Conservation (phyloP, 345 rosid species). For the Alliaria petiolata region DNA sequence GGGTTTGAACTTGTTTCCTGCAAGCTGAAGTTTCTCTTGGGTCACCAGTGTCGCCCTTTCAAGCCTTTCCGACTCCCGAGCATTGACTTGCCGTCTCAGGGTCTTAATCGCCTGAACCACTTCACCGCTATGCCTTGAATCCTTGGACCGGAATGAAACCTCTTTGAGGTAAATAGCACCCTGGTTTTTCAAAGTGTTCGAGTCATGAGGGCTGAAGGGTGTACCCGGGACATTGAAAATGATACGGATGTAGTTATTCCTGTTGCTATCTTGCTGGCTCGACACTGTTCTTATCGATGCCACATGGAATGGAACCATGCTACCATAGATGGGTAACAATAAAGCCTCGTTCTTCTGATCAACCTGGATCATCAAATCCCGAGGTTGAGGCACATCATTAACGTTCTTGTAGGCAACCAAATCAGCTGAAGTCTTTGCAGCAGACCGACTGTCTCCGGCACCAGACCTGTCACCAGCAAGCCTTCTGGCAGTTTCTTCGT, state of each 20-base stretch:
- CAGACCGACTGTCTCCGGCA: constrained; percentile 54
- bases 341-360: constrained; percentile 92
- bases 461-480: constrained; percentile 78
- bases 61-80: constrained; percentile 89
- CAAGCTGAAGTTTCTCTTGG: constrained; percentile 80
- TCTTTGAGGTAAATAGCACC: constrained; percentile 81
- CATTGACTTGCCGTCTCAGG: constrained; percentile 68
- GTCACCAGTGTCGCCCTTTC: constrained; percentile 94
- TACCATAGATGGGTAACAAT: constrained; percentile 80
- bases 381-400: constrained; percentile 76
- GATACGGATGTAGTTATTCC: constrained; percentile 77
- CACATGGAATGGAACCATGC: constrained; percentile 91
- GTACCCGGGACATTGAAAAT: constrained; percentile 85
- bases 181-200: constrained; percentile 59
- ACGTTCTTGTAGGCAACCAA: constrained; percentile 82
- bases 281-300: constrained; percentile 86
- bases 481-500: constrained; percentile 93
- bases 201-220: constrained; percentile 77
- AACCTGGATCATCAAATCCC: constrained; percentile 69
- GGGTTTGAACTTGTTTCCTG: constrained; percentile 84
- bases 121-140: constrained; percentile 86
- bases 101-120: constrained; percentile 76
- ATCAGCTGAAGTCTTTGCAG: constrained; percentile 59
- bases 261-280: constrained; percentile 82
- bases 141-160: constrained; percentile 87